phyloP scores from a whole-genome alignment of 768 basidiomycete species.

The Russula foetens region DNA sequence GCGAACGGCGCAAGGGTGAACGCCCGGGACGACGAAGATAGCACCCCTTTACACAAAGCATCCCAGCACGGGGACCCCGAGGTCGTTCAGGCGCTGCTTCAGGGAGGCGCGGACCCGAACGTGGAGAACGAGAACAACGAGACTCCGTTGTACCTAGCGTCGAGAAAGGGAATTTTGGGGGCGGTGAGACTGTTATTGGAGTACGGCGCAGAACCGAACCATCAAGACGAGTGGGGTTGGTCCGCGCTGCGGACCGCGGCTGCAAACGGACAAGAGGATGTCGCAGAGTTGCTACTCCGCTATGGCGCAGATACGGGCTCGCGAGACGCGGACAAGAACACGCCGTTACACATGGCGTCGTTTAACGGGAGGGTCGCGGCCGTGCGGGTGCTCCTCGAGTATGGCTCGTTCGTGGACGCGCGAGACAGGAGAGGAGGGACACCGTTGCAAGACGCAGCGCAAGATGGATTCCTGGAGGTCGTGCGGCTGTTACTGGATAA shows the following conservation, averaged over 20 bases:
- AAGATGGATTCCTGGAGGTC: not conserved
- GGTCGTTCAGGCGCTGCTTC: not conserved
- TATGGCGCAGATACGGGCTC: not conserved
- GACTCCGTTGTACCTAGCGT: not conserved
- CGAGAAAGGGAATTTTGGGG: not conserved
- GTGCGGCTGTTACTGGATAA: not conserved
- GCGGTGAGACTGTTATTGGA: not conserved
- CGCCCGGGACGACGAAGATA: not conserved
- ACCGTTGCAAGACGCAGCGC: not conserved
- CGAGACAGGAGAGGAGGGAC: not conserved
- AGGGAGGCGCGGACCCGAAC: not conserved
- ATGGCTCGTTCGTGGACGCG: not conserved
- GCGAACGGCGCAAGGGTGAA: not conserved
- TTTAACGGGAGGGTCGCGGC: not conserved
- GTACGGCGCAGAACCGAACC: not conserved
- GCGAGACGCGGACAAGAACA: not conserved
- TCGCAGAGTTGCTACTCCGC: not conserved
- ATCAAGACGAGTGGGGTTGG: not conserved
- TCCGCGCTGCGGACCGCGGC: not conserved
- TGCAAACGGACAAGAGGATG: not conserved
- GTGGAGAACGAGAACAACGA: not conserved
- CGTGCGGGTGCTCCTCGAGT: not conserved
- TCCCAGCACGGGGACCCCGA: not conserved
- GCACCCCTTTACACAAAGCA: not conserved
- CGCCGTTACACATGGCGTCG: not conserved